Evolutionary conservation across 305 asterid genomes (phyloP), one percentile per base, ranked within the genome.

Genomic region (Galium porrigens): DNA sequence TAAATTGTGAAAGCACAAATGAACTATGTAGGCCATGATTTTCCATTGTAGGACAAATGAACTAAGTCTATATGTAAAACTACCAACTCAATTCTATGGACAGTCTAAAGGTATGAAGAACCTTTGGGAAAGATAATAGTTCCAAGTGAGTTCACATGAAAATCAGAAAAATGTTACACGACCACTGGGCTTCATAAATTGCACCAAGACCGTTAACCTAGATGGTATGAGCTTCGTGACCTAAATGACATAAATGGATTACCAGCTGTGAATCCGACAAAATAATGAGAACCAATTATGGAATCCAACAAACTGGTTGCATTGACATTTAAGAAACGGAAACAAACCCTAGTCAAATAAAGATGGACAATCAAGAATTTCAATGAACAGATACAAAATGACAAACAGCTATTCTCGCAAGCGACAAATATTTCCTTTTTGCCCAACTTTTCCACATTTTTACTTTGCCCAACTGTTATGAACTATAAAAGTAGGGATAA

Each of bases 391-490:
- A 29, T 11, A 18, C 37, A 56, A 34, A 2, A 29, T 64, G 17
- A 37, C 42, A 22, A 58, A 58, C 9, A 56, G 37, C 48, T 33
- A 58, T 66, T 15, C 51, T 67, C 55, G 15, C 10, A 57, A 27
- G 48, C 58, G 65, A 56, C 46, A 42, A 67, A 57, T 67, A 44
- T 14, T 56, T 57, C 64, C 27, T 58, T 65, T 53, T 6, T 3
- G 1, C 36, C 22, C 49, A 20, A 11, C 18, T 7, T 34, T 17
- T 51, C 8, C 34, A 53, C 44, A 14, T 37, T 22, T 1, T 7
- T 25, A 3, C 5, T 34, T 30, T 11, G 49, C 5, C 36, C 11
- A 44, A 20, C 49, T 49, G 37, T n/a, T 58, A 41, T 46, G 48
- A 46, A 27, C 62, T 29, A 8, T 5, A 39, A 27, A 55, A 27